Evolutionary conservation across 2,329 filamentous ascomycete species (phyloP), one percentile per base, ranked within the genome.

Genomic region (Sordariomycetes sp.): DNA sequence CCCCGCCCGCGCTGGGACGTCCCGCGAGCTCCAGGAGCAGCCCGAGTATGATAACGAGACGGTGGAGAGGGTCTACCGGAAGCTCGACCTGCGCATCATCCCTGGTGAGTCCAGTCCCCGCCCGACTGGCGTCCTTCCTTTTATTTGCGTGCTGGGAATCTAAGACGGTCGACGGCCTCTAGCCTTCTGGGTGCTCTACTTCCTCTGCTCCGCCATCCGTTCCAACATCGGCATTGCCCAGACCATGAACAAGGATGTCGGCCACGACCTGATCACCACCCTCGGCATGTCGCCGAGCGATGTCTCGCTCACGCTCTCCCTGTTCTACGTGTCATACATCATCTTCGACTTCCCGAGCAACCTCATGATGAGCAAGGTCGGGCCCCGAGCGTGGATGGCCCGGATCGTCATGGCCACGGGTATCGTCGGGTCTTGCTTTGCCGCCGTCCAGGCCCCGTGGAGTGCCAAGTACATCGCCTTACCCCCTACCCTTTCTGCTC

Each of bases 201-300:
- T 96, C 69, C 81, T 96, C 62, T 94, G 90, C 77, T 94, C 90
- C 0, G 91, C 90, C 61, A 94, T 96, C 66, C 86, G 90, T 57
- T 94, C 90, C 66, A 96, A 95, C 72, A 89, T 96, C 63, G 90
- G 90, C 61, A 85, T 96, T 64, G 89, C 91, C n/a, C 90, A 96
- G 74, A 96, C 91, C 1, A 96, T 96, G 91, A 96, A 96, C 72
- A 72, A 72, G 34, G 72, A 79, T 20, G 72, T 80, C 50, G 79
- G 81, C 37, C 90, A 96, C 68, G 87, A 94, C 67, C 82, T 96
- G n/a, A 81, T 81, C 64, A 81, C 82, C 2, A 80, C 87, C 43
- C 79, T 96, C 55, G 68, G 83, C 60, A 75, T 96, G 62, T 84
- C 83, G 0, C 72, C 86, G 11, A 88, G 88, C 65, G 87, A 96